Base-by-base conservation (phyloP, 495 filamentous ascomycete genomes). In the Daldinia caldariorum region DNA sequence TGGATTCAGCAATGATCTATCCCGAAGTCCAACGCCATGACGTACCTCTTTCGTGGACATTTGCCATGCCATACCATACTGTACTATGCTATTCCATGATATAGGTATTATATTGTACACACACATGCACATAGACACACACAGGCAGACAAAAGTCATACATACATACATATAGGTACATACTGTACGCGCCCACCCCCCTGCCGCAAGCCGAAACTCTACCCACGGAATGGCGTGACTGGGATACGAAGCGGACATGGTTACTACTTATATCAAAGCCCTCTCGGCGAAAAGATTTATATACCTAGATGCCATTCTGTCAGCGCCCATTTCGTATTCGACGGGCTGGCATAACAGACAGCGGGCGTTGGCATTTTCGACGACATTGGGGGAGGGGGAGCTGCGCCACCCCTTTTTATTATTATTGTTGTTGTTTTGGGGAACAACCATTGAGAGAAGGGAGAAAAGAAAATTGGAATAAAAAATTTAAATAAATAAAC, bases 151-250 rank as follows among this genome's bases (percentile, higher is more conserved):
- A 26, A 26, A 26, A 26, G 26, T 3, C 26, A 26, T 47, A 51
- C 6, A 16, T 32, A 32, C n/a, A n/a, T 26, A 26, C 12, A 51
- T 22, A 32, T 32, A 51, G 13, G 13, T 2, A 12, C 26, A 12
- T 56, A 31, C 53, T 35, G 32, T 32, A 37, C 32, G 53, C 49
- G 32, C 53, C 53, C 32, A 35, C 10, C 47, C 53, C 32, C 32
- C 53, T 56, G 53, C n/a, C 53, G 53, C 53, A 29, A 56, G 53
- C 53, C 53, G 53, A 56, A 37, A 56, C 53, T 32, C 9, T 18
- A 56, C 32, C 31, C n/a, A 37, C 53, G 32, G 16, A 37, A 56
- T 56, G 53, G 53, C 53, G 53, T 56, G 53, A 56, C 53, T 37
- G 32, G 53, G 32, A 34, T 34, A 37, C 29, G 53, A 37, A 37